Evolutionary conservation across 2,329 filamentous ascomycete genomes (phyloP).

Genomic region (Aschersonia sp.): DNA sequence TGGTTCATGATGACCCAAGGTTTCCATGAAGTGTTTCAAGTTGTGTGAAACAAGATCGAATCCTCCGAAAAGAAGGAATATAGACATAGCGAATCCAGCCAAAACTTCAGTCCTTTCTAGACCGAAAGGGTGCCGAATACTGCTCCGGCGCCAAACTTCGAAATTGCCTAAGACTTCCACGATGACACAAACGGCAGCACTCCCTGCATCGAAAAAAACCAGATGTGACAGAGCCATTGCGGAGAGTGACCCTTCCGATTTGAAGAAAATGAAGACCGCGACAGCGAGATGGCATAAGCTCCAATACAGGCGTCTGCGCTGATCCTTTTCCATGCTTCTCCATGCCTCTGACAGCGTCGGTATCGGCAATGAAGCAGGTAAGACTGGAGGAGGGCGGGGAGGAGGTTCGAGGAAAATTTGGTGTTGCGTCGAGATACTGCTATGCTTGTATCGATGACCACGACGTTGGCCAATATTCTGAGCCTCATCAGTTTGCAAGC

Average conservation of each 20-base stretch:
- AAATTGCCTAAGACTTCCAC: conserved; percentile 95
- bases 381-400: conserved; percentile 67
- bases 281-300: conserved; percentile 77
- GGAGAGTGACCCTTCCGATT: conserved; percentile 70
- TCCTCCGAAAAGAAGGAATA: conserved; percentile 93
- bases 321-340: conserved; percentile 77
- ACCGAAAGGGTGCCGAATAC: conserved; percentile 84
- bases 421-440: conserved; percentile 73
- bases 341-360: conserved; percentile 81
- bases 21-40: conserved; percentile 80
- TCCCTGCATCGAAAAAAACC: conserved; percentile 88
- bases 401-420: conserved; percentile 94
- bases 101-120: conserved; percentile 87
- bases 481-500: background rate
- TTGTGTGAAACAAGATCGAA: conserved; percentile 91
- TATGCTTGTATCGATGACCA: conserved; percentile 96
- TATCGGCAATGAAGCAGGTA: conserved; percentile 83
- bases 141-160: conserved; percentile 90
- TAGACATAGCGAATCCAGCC: conserved; percentile 88
- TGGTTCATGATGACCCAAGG: conserved; percentile 41
- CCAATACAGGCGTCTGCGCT: conserved; percentile 74
- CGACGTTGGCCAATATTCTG: conserved; percentile 82
- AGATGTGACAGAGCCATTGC: conserved; percentile 87
- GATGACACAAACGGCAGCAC: conserved; percentile 76
- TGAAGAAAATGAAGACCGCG: conserved; percentile 74